Conservation (phyloP, 768 basidiomycete genomes). For the Termitomyces sp. region DNA sequence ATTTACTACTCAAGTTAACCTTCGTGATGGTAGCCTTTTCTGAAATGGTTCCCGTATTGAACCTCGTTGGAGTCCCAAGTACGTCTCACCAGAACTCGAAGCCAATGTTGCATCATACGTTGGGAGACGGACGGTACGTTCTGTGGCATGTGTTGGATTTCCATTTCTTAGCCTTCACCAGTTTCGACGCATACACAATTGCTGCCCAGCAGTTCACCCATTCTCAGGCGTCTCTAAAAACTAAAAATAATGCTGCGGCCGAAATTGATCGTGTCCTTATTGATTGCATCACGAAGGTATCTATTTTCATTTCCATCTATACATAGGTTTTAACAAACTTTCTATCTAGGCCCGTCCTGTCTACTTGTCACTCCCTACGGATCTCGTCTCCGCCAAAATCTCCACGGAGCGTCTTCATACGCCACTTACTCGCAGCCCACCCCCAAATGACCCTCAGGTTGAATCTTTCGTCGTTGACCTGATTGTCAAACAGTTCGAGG, state of each 20-base stretch:
- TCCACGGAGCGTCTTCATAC: conserved; percentile 59
- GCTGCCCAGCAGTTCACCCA: conserved; percentile 74
- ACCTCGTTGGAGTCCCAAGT: conserved; percentile 62
- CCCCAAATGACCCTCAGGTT: conserved; percentile 51
- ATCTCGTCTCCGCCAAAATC: conserved; percentile 70
- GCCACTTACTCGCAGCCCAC: conserved; percentile 47
- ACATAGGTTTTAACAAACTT: too few species aligned
- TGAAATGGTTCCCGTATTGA: conserved; percentile 88
- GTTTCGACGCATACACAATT: conserved; percentile 77
- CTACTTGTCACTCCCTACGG: conserved; percentile 84
- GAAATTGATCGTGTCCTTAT: conserved; percentile 80
- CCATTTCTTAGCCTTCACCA: conserved; percentile 16
- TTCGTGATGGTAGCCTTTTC: conserved; percentile 55
- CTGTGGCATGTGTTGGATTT: too few species aligned
- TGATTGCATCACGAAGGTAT: conserved; percentile 57
- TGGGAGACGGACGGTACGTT: conserved; percentile 14
- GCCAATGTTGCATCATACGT: conserved; percentile 14
- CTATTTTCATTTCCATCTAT: conserved; percentile 29
- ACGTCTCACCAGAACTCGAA: conserved; percentile 12
- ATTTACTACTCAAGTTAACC: conserved; percentile 7
- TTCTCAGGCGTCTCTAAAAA: conserved; percentile 58
- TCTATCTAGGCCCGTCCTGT: conserved; percentile 71
- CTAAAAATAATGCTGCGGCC: conserved; percentile 50
- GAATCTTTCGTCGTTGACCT: conserved; percentile 72
- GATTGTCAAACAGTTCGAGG: conserved; percentile 61